Base-by-base conservation (phyloP, 2,329 filamentous ascomycete species). In the Scedosporium aurantiacum region DNA sequence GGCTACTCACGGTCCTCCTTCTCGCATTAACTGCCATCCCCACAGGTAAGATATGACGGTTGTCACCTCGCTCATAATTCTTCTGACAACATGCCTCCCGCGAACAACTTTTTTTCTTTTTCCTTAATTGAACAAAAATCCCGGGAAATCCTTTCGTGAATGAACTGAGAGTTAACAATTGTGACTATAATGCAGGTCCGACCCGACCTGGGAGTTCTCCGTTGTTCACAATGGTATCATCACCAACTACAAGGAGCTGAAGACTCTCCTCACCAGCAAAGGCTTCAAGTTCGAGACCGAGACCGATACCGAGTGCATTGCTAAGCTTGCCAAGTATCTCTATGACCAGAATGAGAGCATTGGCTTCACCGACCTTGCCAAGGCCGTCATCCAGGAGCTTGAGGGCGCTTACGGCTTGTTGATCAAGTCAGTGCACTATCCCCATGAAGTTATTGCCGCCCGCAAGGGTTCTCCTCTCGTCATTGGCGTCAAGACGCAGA, bases 191-290 rank as follows among this genome's bases (percentile, higher is more conserved):
- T 63, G n/a, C 67, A 95, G 92, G 77, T 97, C 93, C 67, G 94
- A 99, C 76, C 85, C 88, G 69, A 90, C 80, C 71, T 99, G 93
- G 91, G 89, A 99, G 79, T 99, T 99, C 76, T 84, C 90, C 67
- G 87, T 99, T 70, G 94, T 97, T 64, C 94, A 99, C 88, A 99
- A 99, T 79, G 94, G 94, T 73, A 99, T 99, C 83, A 99, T 99
- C 78, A 99, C 94, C 81, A 99, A 99, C 85, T 99, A 99, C 86
- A 99, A 99, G 84, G 94, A 99, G 80, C 81, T 99, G 70, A 96
- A 93, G 86, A 90, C 89, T 65, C 86, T 99, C 66, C 84, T 99
- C 68, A 84, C 88, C 78, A 83, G 83, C 82, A 99, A 97, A 84
- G 94, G 94, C 73, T 96, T 96, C 86, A 89, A 87, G 72, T 99